Conservation (phyloP, 176 grass and related monocot genomes). For the Thalia dealbata region DNA sequence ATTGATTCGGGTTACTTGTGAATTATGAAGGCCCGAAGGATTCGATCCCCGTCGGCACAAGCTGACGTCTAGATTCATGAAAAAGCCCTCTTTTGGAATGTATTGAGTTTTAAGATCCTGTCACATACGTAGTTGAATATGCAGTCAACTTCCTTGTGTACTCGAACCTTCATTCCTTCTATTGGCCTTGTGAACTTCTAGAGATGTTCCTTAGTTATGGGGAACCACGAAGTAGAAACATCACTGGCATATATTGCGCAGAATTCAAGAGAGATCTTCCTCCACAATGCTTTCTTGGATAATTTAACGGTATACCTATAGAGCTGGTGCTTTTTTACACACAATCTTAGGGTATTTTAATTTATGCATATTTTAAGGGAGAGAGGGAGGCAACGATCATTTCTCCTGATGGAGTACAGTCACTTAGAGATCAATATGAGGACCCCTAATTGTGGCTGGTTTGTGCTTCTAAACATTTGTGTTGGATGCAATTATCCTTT, state of each 20-base stretch:
- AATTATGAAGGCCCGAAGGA: too few species aligned
- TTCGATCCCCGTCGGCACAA: neutral
- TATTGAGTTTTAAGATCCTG: neutral
- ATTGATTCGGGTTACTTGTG: too few species aligned
- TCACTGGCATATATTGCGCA: too few species aligned
- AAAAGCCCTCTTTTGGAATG: neutral
- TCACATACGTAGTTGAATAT: neutral
- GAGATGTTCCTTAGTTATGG: too few species aligned
- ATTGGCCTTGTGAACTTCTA: too few species aligned
- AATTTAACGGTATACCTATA: neutral
- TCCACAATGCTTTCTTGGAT: too few species aligned
- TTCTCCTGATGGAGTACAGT: conserved; percentile 86
- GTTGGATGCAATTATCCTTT: too few species aligned
- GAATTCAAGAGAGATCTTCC: too few species aligned
- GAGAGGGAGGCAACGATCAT: conserved; percentile 1
- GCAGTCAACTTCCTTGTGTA: neutral
- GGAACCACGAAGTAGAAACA: too few species aligned
- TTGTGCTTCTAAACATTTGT: conserved; percentile 66
- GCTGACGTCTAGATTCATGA: neutral
- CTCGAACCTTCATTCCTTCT: neutral
- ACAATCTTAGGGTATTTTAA: neutral
- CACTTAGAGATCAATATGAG: conserved; percentile 89
- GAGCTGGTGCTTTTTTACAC: neutral
- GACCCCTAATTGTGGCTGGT: conserved; percentile 86
- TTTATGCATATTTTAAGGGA: neutral